These are phyloP conservation scores for Plectosphaerella cucumerina DNA, from an alignment of 2,329 filamentous ascomycete species.

Conservation along the genomic window DNA sequence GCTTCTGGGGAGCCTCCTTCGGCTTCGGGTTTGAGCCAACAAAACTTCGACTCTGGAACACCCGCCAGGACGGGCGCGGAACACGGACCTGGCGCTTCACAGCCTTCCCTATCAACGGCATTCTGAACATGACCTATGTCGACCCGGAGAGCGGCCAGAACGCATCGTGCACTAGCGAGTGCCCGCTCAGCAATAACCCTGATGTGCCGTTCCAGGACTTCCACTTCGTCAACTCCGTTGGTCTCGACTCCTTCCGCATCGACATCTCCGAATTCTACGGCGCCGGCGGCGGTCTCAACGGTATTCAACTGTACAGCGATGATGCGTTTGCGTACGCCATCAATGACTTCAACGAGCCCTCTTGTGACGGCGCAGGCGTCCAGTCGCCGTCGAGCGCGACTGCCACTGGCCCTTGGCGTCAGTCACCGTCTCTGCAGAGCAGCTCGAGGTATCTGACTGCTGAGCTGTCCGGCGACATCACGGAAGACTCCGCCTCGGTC, in stretches of 20 bases:
- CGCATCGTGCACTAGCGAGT: conserved; percentile 72
- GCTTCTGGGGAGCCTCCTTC: conserved; percentile 81
- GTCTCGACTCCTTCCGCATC: conserved; percentile 82
- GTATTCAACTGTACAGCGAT: conserved; percentile 82
- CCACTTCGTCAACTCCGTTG: conserved; percentile 79
- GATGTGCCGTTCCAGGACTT: conserved; percentile 78
- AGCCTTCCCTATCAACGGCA: conserved; percentile 80
- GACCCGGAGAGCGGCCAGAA: conserved; percentile 68
- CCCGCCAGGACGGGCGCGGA: conserved; percentile 75
- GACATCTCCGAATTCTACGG: conserved; percentile 89
- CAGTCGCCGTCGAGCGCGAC: conserved; percentile 63
- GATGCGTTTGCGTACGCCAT: conserved; percentile 84
- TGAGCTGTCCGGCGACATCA: conserved; percentile 51
- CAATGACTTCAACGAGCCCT: conserved; percentile 81
- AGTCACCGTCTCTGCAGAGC: conserved; percentile 64
- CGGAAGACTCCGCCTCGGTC: conserved; percentile 60
- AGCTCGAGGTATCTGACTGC: conserved; percentile 74
- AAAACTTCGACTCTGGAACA: conserved; percentile 85
- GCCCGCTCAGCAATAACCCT: conserved; percentile 72
- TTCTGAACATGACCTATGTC: conserved; percentile 92
- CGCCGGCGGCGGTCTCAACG: conserved; percentile 74
- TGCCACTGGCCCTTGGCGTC: conserved; percentile 68
- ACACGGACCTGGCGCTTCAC: conserved; percentile 87
- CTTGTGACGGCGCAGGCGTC: conserved; percentile 58
- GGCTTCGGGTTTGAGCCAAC: conserved; percentile 82